Evolutionary conservation across 768 basidiomycete genomes (phyloP), one percentile per base, ranked within the genome.

Genomic region (Boletus rubescentipes): DNA sequence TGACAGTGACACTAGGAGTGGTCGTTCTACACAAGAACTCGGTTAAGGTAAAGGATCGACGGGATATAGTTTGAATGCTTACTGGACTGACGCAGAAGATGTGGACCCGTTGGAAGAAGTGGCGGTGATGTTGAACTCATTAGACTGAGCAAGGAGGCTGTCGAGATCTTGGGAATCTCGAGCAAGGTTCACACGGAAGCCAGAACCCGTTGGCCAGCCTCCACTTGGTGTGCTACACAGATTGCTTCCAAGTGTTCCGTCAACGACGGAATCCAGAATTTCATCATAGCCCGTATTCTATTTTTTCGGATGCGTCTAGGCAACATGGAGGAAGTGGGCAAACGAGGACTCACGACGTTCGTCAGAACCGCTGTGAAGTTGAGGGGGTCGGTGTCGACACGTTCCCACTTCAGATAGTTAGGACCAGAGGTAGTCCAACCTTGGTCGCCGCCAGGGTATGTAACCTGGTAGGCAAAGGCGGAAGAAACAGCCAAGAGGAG

Each of bases 151-250:
- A 49, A 83, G 77, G 59, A 93, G 83, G 46, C 72, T 70, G 67
- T 68, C 63, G 21, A 80, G 72, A 49, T 82, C 47, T 18, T 77
- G 51, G 4, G 75, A 57, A 59, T 80, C 76, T 60, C 75, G 62
- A 55, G 86, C 82, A 26, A 94, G 69, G 74, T 93, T 91, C 70
- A 95, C 77, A 52, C 81, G 85, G 80, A 81, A 94, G 34, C 70
- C 74, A 32, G 59, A 50, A 51, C 85, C 87, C n/a, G 67, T 42
- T 12, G 84, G 83, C 84, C 87, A 92, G 15, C 86, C 86, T 30
- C 75, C 77, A 47, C 77, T 80, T 5, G 87, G 85, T 20, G 86
- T 74, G 65, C 73, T 77, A 49, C 86, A 73, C 21, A 59, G 64
- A 38, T 75, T 66, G 4, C 60, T 64, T 14, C 72, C 71, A 0